Base-by-base conservation (phyloP, 192 early-diverging fungal species). In the Martensiomyces pterosporus region DNA sequence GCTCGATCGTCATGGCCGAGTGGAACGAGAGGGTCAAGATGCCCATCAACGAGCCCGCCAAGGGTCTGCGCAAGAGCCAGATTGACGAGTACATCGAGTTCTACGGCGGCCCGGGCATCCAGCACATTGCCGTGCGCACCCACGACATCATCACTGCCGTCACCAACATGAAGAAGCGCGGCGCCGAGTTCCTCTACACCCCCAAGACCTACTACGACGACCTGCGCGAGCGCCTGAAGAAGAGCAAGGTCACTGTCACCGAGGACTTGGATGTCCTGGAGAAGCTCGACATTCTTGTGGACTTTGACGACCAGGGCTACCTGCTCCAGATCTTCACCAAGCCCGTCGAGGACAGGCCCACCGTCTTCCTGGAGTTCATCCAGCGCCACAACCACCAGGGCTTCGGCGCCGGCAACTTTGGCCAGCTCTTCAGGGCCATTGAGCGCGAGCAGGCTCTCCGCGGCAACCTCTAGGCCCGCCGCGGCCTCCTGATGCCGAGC, bases 381-480 rank as follows among this genome's bases (percentile, higher is more conserved):
- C 95, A 98, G 71, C 87, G 93, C 29, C 83, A 85, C 38, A 90
- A 92, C 60, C 90, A 94, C 69, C 75, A 87, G 67, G 90, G 90
- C 24, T 95, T 95, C 65, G 94, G 93, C 47, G 92, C 92, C 37
- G 94, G 94, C 42, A 98, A 98, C 81, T 96, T 98, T 80, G 89
- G 92, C 85, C 88, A 89, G 49, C 79, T 98, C 42, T 98, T 98
- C 75, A 93, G 93, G 77, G 85, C 88, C 35, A 85, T 98, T 49
- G 95, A 98, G 79, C 69, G 77, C 32, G 95, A 98, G 79, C 95
- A 98, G 73, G 89, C 79, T 3, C 77, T 85, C 47, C 86, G 95
- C 41, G 95, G 95, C 36, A 91, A 91, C 44, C 76, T 89, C 53
- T 77, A 60, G 12, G 29, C n/a, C n/a, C n/a, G n/a, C n/a, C n/a